Conservation (phyloP, 345 rosid species). For the Murraya paniculata region DNA sequence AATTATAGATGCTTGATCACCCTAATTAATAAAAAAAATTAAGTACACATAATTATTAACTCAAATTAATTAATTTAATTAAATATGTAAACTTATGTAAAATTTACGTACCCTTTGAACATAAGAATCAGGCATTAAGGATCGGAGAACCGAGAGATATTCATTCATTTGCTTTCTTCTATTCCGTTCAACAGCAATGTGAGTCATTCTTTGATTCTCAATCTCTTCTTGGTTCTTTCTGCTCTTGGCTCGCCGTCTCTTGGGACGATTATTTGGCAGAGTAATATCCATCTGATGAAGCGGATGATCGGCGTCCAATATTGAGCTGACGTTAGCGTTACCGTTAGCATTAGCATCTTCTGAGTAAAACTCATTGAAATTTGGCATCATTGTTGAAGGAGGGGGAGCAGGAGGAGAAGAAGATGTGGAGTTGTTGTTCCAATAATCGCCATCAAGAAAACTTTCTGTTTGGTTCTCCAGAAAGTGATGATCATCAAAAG, state of each 20-base stretch:
- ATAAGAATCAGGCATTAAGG: constrained; percentile 85
- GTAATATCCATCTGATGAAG: constrained; percentile 15
- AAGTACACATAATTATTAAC: neutral
- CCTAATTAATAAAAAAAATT: constrained; percentile 21
- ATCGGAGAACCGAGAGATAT: constrained; percentile 69
- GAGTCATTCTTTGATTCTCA: constrained; percentile 89
- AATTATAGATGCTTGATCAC: constrained; percentile 62
- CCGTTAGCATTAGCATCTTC: constrained; percentile 3
- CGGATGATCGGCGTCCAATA: neutral
- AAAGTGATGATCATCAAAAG: constrained; percentile 24
- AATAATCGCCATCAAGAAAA: constrained; percentile 26
- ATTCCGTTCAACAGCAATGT: constrained; percentile 98
- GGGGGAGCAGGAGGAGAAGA: constrained; percentile 23
- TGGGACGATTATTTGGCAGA: constrained; percentile 30
- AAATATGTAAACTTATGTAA: neutral
- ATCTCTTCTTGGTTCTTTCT: constrained; percentile 80
- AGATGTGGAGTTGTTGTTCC: constrained; percentile 21
- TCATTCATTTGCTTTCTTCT: constrained; percentile 93
- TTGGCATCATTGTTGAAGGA: constrained; percentile 20
- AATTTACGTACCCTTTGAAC: constrained; percentile 62
- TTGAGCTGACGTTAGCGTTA: neutral
- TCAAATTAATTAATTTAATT: neutral
- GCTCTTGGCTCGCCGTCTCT: constrained; percentile 60
- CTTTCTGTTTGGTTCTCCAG: constrained; percentile 38
- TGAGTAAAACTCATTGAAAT: constrained; percentile 21